Percentiles rank a stretch among this genome's conserved stretches.
Evolutionary conservation across 2,329 filamentous ascomycete genomes (phyloP).

Genomic region (Magnaporthiopsis incrustans): DNA sequence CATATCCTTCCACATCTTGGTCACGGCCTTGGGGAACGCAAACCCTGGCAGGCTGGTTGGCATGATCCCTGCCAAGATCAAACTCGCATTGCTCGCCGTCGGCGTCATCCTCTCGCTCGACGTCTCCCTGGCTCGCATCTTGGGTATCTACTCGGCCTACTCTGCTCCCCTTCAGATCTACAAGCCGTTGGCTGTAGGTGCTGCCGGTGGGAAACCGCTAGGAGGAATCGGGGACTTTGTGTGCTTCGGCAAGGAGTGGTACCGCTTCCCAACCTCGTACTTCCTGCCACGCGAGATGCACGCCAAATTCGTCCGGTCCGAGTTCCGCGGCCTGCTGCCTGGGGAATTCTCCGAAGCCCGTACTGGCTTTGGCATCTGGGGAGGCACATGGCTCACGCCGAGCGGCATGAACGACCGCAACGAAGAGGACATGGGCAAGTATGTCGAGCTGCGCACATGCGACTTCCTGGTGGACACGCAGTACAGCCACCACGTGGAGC

Average conservation of each 20-base stretch:
- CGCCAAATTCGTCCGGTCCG: constrained; percentile 84
- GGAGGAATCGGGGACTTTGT: constrained; percentile 55
- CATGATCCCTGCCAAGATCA: constrained; percentile 67
- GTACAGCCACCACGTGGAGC: constrained; percentile 48
- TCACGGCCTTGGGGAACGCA: constrained; percentile 65
- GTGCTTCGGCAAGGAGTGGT: constrained; percentile 96
- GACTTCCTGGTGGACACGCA: constrained; percentile 83
- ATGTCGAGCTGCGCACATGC: constrained; percentile 69
- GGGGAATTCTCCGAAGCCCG: constrained; percentile 78
- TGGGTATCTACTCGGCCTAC: constrained; percentile 75
- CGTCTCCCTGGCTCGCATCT: constrained; percentile 61
- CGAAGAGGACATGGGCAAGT: constrained; percentile 78
- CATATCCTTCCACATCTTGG: constrained; percentile 70
- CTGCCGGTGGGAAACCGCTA: constrained; percentile 11
- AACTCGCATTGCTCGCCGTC: constrained; percentile 47
- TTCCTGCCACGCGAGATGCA: constrained; percentile 77
- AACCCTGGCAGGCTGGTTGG: constrained; percentile 59
- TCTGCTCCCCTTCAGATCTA: constrained; percentile 71
- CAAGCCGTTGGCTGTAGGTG: constrained; percentile 51
- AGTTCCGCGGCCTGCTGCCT: constrained; percentile 81
- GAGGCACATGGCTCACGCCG: constrained; percentile 77
- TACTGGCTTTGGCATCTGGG: constrained; percentile 62
- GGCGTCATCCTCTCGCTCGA: constrained; percentile 53
- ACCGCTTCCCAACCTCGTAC: constrained; percentile 90
- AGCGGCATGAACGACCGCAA: constrained; percentile 89